Evolutionary conservation across 441 rosid genomes (phyloP), one percentile per base, ranked within the genome.

Genomic region (Gossypium trilobum): DNA sequence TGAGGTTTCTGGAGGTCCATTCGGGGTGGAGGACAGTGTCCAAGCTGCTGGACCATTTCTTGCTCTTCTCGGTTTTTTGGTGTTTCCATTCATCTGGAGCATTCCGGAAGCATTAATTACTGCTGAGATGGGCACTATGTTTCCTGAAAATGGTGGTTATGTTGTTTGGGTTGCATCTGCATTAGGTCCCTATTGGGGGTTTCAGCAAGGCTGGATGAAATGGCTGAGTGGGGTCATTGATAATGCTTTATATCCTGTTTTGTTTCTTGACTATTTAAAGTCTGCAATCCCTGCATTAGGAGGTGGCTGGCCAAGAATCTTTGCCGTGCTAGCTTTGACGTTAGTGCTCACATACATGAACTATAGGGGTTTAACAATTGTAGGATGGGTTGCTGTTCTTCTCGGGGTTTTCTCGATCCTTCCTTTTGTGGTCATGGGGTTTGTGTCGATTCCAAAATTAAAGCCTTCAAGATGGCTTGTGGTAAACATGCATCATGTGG

Each of bases 131-230:
- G 52, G 68, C 23, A 63, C 68, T 11, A 63, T 63, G 68, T 63
- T 63, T 51, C 68, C 68, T 4, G 68, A 63, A 39, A 63, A 63
- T 39, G 68, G 68, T 19, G 68, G 68, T 63, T 63, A 63, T 63
- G 68, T 63, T 39, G 68, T 63, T 9, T 63, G 68, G 68, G 68
- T 63, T 63, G 14, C 68, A 4, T 9, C 68, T 1, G 68, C 31
- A 10, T 63, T 63, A 17, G 68, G 68, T 39, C 68, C 68, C 16
- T 63, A 63, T 63, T 63, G 68, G 68, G 68, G 68, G 16, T 63
- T 63, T 39, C 68, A 63, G 51, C 68, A 63, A 39, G 68, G 68
- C 68, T 63, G 68, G 68, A 63, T 63, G 68, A 63, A 63, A 63
- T 59, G 64, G 64, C 39, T 59, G 64, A 59, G 64, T n/a, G 64